Evolutionary conservation across 2,329 filamentous ascomycete genomes (phyloP).

Genomic region (Aureobasidium sp.): DNA sequence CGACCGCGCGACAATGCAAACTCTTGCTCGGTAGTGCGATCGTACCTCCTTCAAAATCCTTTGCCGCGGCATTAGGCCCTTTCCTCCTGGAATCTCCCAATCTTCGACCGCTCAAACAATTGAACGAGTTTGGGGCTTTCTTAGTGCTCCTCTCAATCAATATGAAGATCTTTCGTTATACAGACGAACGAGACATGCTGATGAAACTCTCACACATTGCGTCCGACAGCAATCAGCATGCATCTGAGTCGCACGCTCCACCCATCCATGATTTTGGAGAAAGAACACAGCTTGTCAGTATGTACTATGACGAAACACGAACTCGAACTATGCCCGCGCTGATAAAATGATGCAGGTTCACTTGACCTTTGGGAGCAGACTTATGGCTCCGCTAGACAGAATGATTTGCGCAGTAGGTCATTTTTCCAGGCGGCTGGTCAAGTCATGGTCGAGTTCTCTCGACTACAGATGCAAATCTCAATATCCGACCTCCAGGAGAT

Average conservation of each 20-base stretch:
- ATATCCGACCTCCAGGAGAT: neutral
- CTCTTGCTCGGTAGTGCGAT: neutral
- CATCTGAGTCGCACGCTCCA: neutral
- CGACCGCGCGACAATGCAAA: neutral
- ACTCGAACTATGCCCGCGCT: neutral
- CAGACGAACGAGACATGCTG: neutral
- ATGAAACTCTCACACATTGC: neutral
- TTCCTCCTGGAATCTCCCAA: neutral
- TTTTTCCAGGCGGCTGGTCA: neutral
- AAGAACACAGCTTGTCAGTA: neutral
- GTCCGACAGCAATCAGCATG: neutral
- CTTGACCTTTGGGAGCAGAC: neutral
- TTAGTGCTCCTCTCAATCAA: neutral
- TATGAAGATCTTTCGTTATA: neutral
- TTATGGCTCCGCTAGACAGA: neutral
- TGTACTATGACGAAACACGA: neutral
- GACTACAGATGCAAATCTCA: neutral
- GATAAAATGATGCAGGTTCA: neutral
- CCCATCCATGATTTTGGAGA: neutral
- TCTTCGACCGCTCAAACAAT: neutral
- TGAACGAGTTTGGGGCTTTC: neutral
- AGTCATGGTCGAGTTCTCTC: neutral
- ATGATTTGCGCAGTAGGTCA: neutral
- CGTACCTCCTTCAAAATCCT: neutral
- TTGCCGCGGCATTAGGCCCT: neutral